Conservation (phyloP, 441 rosid genomes). For the Populus hybrid region DNA sequence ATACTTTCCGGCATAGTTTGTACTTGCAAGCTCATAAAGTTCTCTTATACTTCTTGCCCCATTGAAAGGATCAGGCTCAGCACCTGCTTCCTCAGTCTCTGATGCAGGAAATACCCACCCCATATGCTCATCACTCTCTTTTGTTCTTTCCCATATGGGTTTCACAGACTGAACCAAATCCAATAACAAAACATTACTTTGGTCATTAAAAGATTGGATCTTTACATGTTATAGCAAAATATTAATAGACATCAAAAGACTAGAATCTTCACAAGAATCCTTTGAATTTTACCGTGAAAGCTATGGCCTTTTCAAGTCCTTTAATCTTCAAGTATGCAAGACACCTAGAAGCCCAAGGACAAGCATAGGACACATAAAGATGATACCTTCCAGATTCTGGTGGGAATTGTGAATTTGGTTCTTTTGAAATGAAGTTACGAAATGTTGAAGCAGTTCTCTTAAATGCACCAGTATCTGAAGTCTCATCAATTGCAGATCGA, state of each 20-base stretch:
- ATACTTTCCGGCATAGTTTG: constrained; percentile 69
- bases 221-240: background rate
- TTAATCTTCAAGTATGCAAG: constrained; percentile 75
- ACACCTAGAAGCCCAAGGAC: constrained; percentile 96
- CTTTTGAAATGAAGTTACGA: constrained; percentile 58
- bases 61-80: constrained; percentile 65
- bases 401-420: constrained; percentile 64
- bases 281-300: constrained; percentile 51
- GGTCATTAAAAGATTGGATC: background rate
- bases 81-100: constrained; percentile 63
- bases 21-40: constrained; percentile 72
- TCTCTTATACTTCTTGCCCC: constrained; percentile 69
- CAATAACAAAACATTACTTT: background rate
- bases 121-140: constrained; percentile 77
- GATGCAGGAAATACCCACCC: constrained; percentile 85
- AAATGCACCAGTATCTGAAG: constrained; percentile 73
- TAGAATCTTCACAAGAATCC: background rate
- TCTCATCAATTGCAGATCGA: constrained; percentile 67
- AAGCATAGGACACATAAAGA: constrained; percentile 90
- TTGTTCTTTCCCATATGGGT: constrained; percentile 86
- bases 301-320: constrained; percentile 74
- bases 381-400: constrained; percentile 88
- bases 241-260: constrained; percentile 13
- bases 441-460: constrained; percentile 75
- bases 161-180: constrained; percentile 55